Base-by-base conservation (phyloP, 179 eudicot species). In the Beta macrorhiza region DNA sequence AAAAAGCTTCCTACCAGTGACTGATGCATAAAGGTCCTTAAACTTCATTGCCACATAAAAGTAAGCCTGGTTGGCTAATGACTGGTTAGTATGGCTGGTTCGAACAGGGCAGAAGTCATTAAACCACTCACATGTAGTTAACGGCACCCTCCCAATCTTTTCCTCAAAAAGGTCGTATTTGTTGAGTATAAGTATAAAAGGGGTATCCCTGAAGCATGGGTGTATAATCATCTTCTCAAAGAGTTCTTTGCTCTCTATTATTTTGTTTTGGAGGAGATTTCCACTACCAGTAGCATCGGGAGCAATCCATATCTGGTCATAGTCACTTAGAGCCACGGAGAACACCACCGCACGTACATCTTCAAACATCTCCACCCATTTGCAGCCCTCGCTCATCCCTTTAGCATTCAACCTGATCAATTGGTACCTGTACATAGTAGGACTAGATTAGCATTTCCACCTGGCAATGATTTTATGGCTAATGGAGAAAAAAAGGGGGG, bases 331-430 rank as follows among this genome's bases (percentile, higher is more conserved):
- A n/a, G 99, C 86, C 12, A 92, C 92, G 52, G 93, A 91, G 85
- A 92, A 96, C 55, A 91, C 85, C 25, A 94, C 92, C 19, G 90
- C 92, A 11, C 99, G 94, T 32, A 92, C 99, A 67, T 96, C 99
- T 90, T 96, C 99, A 68, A 96, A 96, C 99, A 96, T 96, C 82
- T 94, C 97, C 44, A 96, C 97, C 99, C 99, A 96, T 87, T 94
- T 94, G 91, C 99, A 92, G 5, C 98, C 98, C 77, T 92, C 98
- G 17, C 81, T 91, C 93, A 92, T 89, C 19, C 98, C 95, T 83
- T 88, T 94, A 15, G 99, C 93, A 62, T 94, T 94, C 72, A 96
- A 83, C 84, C 99, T 86, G 67, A 96, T 96, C 17, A 96, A 90
- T 85, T 96, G 96, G 87, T 92, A 96, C 86, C 99, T 95, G 82